Conservation (phyloP, 2,329 filamentous ascomycete genomes). For the Lachnellula occidentalis region DNA sequence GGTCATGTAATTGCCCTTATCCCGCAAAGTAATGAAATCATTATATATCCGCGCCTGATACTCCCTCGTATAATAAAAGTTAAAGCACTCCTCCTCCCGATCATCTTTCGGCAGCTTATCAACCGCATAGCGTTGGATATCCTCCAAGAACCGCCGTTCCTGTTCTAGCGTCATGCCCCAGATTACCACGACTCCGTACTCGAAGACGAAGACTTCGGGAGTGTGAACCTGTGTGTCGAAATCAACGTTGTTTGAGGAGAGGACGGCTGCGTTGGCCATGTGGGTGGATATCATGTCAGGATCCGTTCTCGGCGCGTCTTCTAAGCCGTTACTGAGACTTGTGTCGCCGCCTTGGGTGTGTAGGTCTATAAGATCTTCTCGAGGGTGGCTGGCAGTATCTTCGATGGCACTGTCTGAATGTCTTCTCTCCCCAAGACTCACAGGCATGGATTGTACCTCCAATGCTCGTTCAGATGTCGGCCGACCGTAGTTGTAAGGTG, state of each 20-base stretch:
- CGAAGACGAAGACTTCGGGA: conserved; percentile 91
- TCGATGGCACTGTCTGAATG: conserved; percentile 73
- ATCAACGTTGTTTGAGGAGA: conserved; percentile 47
- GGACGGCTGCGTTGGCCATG: conserved; percentile 35
- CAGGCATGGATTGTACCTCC: conserved; percentile 27
- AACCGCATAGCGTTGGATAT: conserved; percentile 88
- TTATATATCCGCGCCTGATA: conserved; percentile 99
- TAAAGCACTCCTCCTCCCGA: conserved; percentile 94
- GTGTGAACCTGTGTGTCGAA: conserved; percentile 87
- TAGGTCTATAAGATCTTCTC: conserved; percentile 60
- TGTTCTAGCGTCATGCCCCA: conserved; percentile 95
- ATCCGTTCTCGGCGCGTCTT: conserved; percentile 13
- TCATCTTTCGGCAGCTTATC: conserved; percentile 86
- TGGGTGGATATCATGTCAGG: conserved; percentile 21
- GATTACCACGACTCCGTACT: conserved; percentile 95
- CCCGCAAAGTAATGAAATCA: conserved; percentile 91
- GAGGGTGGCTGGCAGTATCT: conserved; percentile 47
- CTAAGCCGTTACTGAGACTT: conserved; percentile 31
- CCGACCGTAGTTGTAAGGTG: conserved; percentile 76
- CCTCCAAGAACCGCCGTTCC: conserved; percentile 85
- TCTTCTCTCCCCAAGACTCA: conserved; percentile 55
- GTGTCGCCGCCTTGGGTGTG: conserved; percentile 35
- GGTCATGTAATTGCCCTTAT: conserved; percentile 96
- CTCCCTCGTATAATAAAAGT: conserved; percentile 97
- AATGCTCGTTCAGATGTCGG: conserved; percentile 30